Percentiles rank a stretch among this genome's conserved stretches.
Evolutionary conservation across 805 yeast genomes (phyloP).

Genomic region (Candida insectorum): DNA sequence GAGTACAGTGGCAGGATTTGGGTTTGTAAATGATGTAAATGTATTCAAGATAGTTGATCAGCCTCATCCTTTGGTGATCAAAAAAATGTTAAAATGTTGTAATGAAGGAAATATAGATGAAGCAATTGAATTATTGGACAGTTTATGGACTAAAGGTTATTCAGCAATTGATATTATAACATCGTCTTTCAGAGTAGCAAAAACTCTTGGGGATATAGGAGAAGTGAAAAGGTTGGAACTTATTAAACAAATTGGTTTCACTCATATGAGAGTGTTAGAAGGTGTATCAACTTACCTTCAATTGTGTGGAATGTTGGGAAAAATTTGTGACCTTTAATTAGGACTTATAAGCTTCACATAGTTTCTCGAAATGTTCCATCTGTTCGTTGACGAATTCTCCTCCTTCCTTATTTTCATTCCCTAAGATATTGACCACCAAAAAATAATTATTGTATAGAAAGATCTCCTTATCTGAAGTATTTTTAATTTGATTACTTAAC

Average conservation of each 20-base stretch:
- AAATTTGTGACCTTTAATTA: slow-evolving; percentile 30
- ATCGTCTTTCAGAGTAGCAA: slow-evolving; percentile 84
- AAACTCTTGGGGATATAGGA: slow-evolving; percentile 62
- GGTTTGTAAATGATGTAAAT: slow-evolving; percentile 83
- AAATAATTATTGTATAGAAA: slow-evolving; percentile 74
- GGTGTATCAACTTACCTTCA: slow-evolving; percentile 90
- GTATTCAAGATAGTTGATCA: slow-evolving; percentile 95
- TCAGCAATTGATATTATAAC: slow-evolving; percentile 90
- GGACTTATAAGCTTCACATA: slow-evolving; percentile 38
- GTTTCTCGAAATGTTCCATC: slow-evolving; percentile 33
- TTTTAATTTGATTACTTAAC: slow-evolving; percentile 40
- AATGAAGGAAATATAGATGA: slow-evolving; percentile 50
- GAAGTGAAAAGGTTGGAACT: slow-evolving; percentile 72
- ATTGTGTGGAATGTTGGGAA: slow-evolving; percentile 77
- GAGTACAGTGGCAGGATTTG: slow-evolving; percentile 91
- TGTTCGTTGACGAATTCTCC: slow-evolving; percentile 32
- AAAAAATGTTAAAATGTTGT: slow-evolving; percentile 49
- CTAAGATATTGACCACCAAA: slow-evolving; percentile 55
- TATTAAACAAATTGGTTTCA: slow-evolving; percentile 82
- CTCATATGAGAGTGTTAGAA: slow-evolving; percentile 89
- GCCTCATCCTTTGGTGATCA: slow-evolving; percentile 88
- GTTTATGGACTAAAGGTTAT: slow-evolving; percentile 86
- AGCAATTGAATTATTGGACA: slow-evolving; percentile 60
- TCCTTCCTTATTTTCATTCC: slow-evolving; percentile 26
- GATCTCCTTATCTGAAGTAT: slow-evolving; percentile 53